Evolutionary conservation across 768 basidiomycete genomes (phyloP).

Genomic region (Erythrobasidium yunnanense): DNA sequence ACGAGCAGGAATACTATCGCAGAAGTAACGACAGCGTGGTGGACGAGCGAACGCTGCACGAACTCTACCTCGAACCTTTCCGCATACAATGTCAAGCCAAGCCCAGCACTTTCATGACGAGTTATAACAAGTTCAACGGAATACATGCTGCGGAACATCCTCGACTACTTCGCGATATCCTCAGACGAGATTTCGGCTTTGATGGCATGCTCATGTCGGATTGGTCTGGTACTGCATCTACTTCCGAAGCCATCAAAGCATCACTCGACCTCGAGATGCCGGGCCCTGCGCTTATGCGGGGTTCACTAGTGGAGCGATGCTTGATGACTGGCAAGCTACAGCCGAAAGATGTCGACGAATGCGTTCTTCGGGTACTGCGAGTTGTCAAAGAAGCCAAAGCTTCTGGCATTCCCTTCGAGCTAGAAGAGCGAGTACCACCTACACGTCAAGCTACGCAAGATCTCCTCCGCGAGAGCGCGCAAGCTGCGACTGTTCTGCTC

Average conservation of each 20-base stretch:
- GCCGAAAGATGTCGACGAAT: constrained; percentile 46
- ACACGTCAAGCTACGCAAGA: constrained; percentile 45
- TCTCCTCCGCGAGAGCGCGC: constrained; percentile 44
- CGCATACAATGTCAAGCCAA: constrained; percentile 35
- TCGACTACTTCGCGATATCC: constrained; percentile 38
- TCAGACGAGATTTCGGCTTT: constrained; percentile 41
- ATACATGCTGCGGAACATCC: constrained; percentile 39
- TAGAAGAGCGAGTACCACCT: constrained; percentile 45
- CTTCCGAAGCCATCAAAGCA: constrained; percentile 39
- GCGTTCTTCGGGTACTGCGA: constrained; percentile 44
- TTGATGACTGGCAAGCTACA: constrained; percentile 40
- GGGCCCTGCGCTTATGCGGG: constrained; percentile 42
- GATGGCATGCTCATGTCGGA: constrained; percentile 41
- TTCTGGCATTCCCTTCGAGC: constrained; percentile 53
- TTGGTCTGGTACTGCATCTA: constrained; percentile 37
- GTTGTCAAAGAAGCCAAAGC: constrained; percentile 47
- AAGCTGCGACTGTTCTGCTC: constrained; percentile 48
- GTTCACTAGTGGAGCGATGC: constrained; percentile 27
- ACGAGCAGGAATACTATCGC: constrained; percentile 45
- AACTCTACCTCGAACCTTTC: constrained; percentile 43
- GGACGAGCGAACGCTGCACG: constrained; percentile 40
- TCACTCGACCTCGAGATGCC: constrained; percentile 39
- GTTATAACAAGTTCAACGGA: constrained; percentile 42
- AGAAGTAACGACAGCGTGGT: constrained; percentile 36
- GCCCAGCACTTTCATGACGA: constrained; percentile 28